A percentile compares a stretch with the other conserved stretches of the same genome.
phyloP scores from a whole-genome alignment of 2,329 filamentous ascomycete species.

The Talaromyces sp. region DNA sequence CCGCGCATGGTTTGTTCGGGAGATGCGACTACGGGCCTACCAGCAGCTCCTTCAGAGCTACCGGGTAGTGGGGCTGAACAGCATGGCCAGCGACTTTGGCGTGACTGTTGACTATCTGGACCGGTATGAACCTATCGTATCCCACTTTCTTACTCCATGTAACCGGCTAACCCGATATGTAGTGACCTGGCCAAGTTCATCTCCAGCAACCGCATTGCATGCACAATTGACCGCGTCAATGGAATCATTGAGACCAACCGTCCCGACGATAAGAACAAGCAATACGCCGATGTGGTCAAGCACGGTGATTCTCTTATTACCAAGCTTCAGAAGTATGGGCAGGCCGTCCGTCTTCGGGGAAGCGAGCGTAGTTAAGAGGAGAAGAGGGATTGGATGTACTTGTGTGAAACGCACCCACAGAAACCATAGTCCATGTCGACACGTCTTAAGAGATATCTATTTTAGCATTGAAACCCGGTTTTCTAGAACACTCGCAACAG shows the following conservation, averaged over 20 bases:
- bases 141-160: neutral
- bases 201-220: constrained; percentile 87
- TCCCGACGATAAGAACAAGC: constrained; percentile 99
- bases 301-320: constrained; percentile 98
- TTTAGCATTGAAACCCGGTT: constrained; percentile 5
- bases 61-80: constrained; percentile 91
- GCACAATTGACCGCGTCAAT: constrained; percentile 95
- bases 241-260: constrained; percentile 98
- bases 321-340: constrained; percentile 98
- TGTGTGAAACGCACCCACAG: constrained; percentile 9
- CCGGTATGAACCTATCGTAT: constrained; percentile 61
- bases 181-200: constrained; percentile 98
- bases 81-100: constrained; percentile 96
- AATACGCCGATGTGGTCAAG: constrained; percentile 97
- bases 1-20: constrained; percentile 93
- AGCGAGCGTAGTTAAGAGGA: constrained; percentile 67
- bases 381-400: constrained; percentile 4
- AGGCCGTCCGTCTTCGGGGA: constrained; percentile 88
- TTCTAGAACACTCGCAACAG: constrained; percentile 2
- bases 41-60: constrained; percentile 97
- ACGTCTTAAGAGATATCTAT: constrained; percentile 6
- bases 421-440: constrained; percentile 8
- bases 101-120: constrained; percentile 96
- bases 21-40: constrained; percentile 96
- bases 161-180: neutral